A percentile compares a stretch with the other conserved stretches of the same genome.
These are phyloP conservation scores for Tieghemostelium lacteum DNA, from an alignment of 78 protist species.

Conservation along the genomic window DNA sequence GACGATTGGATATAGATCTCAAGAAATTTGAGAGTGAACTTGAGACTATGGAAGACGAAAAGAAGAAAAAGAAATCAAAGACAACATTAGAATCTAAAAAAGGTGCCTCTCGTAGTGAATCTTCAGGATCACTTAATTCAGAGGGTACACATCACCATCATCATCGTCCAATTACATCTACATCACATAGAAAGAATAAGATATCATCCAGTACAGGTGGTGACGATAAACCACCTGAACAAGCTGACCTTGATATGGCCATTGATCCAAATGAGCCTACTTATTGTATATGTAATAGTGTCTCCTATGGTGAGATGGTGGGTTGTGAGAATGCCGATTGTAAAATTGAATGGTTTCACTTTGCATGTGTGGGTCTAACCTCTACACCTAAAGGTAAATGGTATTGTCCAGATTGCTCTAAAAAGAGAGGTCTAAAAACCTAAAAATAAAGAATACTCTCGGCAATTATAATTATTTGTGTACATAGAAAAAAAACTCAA, in stretches of 20 bases:
- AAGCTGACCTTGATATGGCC: constrained; percentile 87
- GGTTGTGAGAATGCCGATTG: constrained; percentile 91
- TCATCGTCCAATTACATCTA: neutral
- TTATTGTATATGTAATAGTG: constrained; percentile 89
- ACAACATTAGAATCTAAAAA: neutral
- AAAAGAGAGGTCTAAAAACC: constrained; percentile 1
- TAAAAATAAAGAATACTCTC: neutral
- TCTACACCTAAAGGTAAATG: constrained; percentile 88
- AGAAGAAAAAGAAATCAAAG: constrained; percentile 65
- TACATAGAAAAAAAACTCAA: no score
- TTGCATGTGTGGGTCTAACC: constrained; percentile 87
- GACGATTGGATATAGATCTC: constrained; percentile 76
- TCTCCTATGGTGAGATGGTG: constrained; percentile 93
- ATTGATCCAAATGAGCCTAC: constrained; percentile 94
- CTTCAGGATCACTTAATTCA: neutral
- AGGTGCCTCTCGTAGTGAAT: no score
- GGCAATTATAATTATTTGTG: no score
- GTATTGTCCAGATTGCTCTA: constrained; percentile 83
- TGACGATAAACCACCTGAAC: neutral
- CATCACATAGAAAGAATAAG: neutral
- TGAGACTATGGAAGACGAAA: constrained; percentile 43
- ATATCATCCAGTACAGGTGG: neutral
- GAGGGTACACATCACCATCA: neutral
- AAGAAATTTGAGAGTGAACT: constrained; percentile 82
- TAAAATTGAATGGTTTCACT: constrained; percentile 92